These are phyloP conservation scores for Melanogaster broomeanus DNA, from an alignment of 768 basidiomycete genomes.

Conservation along the genomic window DNA sequence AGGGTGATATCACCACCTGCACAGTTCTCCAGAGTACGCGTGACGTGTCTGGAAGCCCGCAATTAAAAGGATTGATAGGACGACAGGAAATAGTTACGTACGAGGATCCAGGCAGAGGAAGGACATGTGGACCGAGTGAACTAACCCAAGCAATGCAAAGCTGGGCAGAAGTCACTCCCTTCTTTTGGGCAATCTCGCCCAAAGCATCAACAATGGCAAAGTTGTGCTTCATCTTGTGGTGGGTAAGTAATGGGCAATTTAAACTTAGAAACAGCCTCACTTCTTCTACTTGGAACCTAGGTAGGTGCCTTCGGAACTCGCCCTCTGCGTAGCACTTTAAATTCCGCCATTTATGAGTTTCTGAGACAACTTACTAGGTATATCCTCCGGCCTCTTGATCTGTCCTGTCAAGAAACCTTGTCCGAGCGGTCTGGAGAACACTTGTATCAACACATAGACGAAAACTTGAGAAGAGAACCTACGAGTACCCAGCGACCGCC, in stretches of 20 bases:
- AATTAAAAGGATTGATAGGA: slow-evolving; percentile 2
- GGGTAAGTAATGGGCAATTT: not conserved
- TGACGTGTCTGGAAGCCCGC: slow-evolving; percentile 23
- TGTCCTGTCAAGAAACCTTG: slow-evolving; percentile 54
- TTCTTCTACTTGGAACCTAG: slow-evolving; percentile 50
- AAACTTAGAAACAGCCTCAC: slow-evolving; percentile 17
- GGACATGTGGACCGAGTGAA: slow-evolving; percentile 41
- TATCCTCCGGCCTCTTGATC: slow-evolving; percentile 41
- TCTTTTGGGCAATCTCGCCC: slow-evolving; percentile 40
- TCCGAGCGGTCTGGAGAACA: slow-evolving; percentile 47
- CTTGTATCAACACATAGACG: slow-evolving; percentile 2
- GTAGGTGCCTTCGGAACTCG: slow-evolving; percentile 39
- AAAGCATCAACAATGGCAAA: slow-evolving; percentile 45
- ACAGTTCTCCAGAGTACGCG: slow-evolving; percentile 48
- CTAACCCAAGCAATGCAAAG: slow-evolving; percentile 47
- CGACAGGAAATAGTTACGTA: slow-evolving; percentile 19
- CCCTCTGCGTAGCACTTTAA: slow-evolving; percentile 31
- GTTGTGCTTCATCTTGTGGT: slow-evolving; percentile 41
- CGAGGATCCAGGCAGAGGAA: slow-evolving; percentile 55
- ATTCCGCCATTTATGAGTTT: not conserved
- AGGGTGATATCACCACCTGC: slow-evolving; percentile 45
- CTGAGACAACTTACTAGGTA: slow-evolving; percentile 25
- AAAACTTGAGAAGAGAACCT: slow-evolving; percentile 7
- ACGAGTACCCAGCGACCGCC: slow-evolving; percentile 63
- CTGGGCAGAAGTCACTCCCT: slow-evolving; percentile 44